phyloP scores from a whole-genome alignment of 1,284 basidiomycete species.

The Ceratobasidium sp. region DNA sequence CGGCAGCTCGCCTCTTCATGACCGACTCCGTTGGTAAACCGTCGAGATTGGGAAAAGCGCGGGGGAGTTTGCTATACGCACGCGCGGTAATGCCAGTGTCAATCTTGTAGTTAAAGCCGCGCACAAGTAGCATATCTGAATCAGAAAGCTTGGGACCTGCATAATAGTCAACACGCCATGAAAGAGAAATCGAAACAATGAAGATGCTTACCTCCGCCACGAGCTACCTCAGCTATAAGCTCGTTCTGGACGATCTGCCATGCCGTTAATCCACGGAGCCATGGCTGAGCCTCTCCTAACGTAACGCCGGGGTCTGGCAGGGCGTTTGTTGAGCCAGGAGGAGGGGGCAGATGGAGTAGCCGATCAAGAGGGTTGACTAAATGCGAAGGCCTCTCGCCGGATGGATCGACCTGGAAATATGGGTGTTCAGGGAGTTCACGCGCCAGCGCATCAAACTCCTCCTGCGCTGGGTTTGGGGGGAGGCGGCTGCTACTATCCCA shows the following conservation, averaged over 20 bases:
- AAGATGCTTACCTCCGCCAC: neutral
- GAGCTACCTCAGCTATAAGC: neutral
- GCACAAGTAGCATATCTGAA: neutral
- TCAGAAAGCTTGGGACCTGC: neutral
- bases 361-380: neutral
- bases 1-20: neutral
- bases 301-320: neutral
- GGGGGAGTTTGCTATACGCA: neutral
- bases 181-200: neutral
- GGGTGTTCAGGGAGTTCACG: neutral
- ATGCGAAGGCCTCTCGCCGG: neutral
- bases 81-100: constrained; percentile 9
- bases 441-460: neutral
- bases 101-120: constrained; percentile 39
- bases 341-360: too few relatives aligned
- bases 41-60: neutral
- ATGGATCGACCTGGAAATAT: neutral
- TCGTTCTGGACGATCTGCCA: neutral
- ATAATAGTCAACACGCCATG: neutral
- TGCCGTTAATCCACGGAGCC: neutral
- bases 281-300: neutral
- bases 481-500: too few relatives aligned
- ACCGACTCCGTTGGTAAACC: neutral
- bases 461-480: neutral
- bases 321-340: neutral